These are phyloP conservation scores for Termitomyces sp. DNA, from an alignment of 768 basidiomycete species.

Conservation along the genomic window DNA sequence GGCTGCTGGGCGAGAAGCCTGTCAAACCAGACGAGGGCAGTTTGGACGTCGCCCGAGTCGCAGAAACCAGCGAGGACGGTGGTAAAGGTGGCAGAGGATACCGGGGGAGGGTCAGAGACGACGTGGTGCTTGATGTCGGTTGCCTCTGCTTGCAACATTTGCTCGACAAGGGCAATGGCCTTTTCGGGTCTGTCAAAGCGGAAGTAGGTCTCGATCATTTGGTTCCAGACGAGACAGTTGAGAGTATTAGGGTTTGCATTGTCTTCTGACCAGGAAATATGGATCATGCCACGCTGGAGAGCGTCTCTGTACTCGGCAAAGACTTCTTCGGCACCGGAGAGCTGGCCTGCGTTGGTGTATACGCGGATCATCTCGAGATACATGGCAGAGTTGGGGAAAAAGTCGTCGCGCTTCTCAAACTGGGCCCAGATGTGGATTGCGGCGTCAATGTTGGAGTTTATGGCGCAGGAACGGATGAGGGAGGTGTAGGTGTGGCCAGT, in stretches of 20 bases:
- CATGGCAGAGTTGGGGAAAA: constrained; percentile 27
- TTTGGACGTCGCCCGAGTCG: constrained; percentile 49
- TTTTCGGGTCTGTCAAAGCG: constrained; percentile 52
- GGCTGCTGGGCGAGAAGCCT: constrained; percentile 41
- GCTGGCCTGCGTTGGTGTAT: constrained; percentile 47
- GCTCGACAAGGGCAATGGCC: constrained; percentile 60
- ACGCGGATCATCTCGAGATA: constrained; percentile 56
- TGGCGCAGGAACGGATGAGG: constrained; percentile 60
- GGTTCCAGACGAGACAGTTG: constrained; percentile 58
- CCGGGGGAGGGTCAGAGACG: constrained; percentile 43
- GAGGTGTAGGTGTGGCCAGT: constrained; percentile 36
- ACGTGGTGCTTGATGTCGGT: constrained; percentile 30
- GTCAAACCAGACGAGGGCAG: constrained; percentile 70
- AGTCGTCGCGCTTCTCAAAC: constrained; percentile 38
- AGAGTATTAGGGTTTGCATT: constrained; percentile 13
- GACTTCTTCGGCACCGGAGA: constrained; percentile 45
- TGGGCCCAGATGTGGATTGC: constrained; percentile 65
- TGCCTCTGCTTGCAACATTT: constrained; percentile 52
- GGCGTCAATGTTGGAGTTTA: constrained; percentile 48
- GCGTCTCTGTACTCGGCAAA: constrained; percentile 56
- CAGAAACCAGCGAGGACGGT: constrained; percentile 64
- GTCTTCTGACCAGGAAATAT: constrained; percentile 18
- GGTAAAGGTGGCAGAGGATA: constrained; percentile 59
- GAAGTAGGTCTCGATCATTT: constrained; percentile 76
- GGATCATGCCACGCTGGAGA: constrained; percentile 30